Percentiles rank a stretch among this genome's conserved stretches.
Conservation (phyloP, 2,329 filamentous ascomycete species). For the Verticillium longisporum region DNA sequence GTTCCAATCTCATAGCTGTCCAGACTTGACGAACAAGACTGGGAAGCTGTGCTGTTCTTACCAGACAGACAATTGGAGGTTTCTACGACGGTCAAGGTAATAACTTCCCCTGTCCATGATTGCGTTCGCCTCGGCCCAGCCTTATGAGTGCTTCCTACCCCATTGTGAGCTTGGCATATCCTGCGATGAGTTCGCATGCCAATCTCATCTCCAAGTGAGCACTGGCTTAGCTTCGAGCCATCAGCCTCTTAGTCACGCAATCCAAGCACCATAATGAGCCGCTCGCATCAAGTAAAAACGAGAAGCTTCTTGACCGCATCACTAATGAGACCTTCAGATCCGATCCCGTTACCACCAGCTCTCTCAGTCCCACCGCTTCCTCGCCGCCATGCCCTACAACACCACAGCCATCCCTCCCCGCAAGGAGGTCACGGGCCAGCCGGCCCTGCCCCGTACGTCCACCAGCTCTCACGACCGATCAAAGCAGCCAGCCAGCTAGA, state of each 20-base stretch:
- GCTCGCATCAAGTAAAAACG: not conserved
- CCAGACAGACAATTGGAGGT: too few relatives aligned
- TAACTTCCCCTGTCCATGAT: too few relatives aligned
- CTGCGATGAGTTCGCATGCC: too few relatives aligned
- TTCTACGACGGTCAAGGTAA: too few relatives aligned
- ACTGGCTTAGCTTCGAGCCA: too few relatives aligned
- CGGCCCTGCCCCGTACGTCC: conserved; percentile 72
- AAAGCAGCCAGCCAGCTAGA: not conserved
- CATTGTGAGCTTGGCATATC: too few relatives aligned
- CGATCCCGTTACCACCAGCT: not conserved
- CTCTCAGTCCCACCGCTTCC: not conserved
- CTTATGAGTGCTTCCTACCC: too few relatives aligned
- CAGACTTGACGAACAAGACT: not conserved
- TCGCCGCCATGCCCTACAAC: conserved; percentile 73
- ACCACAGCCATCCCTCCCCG: conserved; percentile 73
- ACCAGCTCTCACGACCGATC: not conserved
- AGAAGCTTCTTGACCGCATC: not conserved
- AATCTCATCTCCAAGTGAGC: too few relatives aligned
- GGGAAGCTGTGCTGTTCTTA: not conserved
- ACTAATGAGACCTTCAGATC: not conserved
- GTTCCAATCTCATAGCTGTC: not conserved
- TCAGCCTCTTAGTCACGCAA: too few relatives aligned
- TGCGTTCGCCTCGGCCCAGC: too few relatives aligned
- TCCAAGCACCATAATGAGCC: too few relatives aligned
- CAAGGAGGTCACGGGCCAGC: conserved; percentile 77